A percentile compares a stretch with the other conserved stretches of the same genome.
Conservation (phyloP, 2,329 filamentous ascomycete genomes). For the Graphium sp. region DNA sequence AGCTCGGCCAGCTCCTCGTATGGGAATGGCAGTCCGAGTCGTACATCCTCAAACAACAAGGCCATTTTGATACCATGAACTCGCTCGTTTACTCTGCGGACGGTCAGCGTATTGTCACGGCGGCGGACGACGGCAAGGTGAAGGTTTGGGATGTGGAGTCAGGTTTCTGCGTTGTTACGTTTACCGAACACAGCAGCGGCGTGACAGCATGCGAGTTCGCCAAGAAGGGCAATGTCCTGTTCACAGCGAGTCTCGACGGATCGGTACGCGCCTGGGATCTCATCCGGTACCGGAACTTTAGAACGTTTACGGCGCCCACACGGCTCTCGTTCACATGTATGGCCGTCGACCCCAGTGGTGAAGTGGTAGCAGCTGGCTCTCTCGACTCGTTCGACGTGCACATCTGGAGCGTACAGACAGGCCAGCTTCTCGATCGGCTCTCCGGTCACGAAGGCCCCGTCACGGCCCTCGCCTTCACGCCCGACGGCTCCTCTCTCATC, state of each 20-base stretch:
- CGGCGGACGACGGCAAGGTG: constrained; percentile 92
- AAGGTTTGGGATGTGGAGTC: constrained; percentile 97
- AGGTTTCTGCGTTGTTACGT: constrained; percentile 95
- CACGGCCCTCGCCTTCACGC: constrained; percentile 73
- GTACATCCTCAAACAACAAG: constrained; percentile 95
- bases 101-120: constrained; percentile 81
- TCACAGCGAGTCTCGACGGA: constrained; percentile 87
- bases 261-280: constrained; percentile 93
- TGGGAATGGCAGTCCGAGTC: constrained; percentile 99
- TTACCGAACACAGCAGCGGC: constrained; percentile 88
- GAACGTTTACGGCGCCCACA: constrained; percentile 89
- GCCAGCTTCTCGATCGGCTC: constrained; percentile 79
- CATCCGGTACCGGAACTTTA: constrained; percentile 89
- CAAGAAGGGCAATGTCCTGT: constrained; percentile 87
- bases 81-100: constrained; percentile 85
- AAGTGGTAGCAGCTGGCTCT: constrained; percentile 89
- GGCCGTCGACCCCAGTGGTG: constrained; percentile 91
- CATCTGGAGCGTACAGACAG: constrained; percentile 96
- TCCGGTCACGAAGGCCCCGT: constrained; percentile 90
- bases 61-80: constrained; percentile 93
- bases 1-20: constrained; percentile 86
- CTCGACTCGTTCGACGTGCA: constrained; percentile 95
- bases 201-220: constrained; percentile 92
- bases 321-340: constrained; percentile 84
- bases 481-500: constrained; percentile 67